Base-by-base conservation (phyloP, 257 asterid species). In the Plantago elongata region DNA sequence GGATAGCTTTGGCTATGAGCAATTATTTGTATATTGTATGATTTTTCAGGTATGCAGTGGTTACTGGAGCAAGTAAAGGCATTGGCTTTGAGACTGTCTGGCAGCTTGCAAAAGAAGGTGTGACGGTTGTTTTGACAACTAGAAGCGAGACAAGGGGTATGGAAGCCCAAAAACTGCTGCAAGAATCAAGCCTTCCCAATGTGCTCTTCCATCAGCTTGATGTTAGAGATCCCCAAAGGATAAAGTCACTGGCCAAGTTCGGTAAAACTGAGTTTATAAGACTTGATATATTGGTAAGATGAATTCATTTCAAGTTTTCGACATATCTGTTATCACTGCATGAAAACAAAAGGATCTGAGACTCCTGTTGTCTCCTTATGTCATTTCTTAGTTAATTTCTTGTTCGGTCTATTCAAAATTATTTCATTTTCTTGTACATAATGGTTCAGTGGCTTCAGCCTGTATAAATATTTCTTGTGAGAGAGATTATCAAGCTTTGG, bases 241-340 rank as follows among this genome's bases (percentile, higher is more conserved):
- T 79, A 54, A 63, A 60, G 15, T 62, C 80, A 54, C 73, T 89
- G 29, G 84, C 78, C 2, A 11, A 63, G 5, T 86, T 77, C 62
- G 44, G 84, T 0, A 64, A 63, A 43, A 44, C 81, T 17, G 78
- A 81, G 54, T 86, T 83, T 34, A 81, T 86, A 9, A 78, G 77
- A 16, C 90, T 89, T 44, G 90, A 89, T 68, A 81, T 89, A 60
- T 65, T 89, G 94, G 95, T 88, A 72, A 69, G 54, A 52, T 52
- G 12, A 22, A 18, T n/a, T 12, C 3, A 13, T 50, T n/a, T 46
- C 5, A 22, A 22, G 27, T 22, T 22, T 22, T 22, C 27, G 27
- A 22, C 27, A 22, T 22, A 22, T 22, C 27, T n/a, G n/a, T n/a
- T n/a, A n/a, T n/a, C n/a, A 22, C 27, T 22, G 2, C 2, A 22